Base-by-base conservation (phyloP, 495 filamentous ascomycete species). In the Podospora conica region DNA sequence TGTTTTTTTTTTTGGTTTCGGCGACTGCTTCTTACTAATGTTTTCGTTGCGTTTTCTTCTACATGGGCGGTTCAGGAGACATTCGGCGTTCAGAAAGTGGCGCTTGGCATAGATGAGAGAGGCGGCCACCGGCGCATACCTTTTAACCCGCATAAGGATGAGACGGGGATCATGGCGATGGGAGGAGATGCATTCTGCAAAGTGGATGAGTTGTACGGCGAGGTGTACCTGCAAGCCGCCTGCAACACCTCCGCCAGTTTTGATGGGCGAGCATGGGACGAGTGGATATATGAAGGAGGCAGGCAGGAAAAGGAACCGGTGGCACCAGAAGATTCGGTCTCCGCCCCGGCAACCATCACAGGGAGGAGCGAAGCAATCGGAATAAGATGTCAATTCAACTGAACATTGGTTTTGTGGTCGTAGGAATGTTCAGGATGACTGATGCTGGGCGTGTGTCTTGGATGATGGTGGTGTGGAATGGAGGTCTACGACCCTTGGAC, bases 71-170 rank as follows among this genome's bases (percentile, higher is more conserved):
- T 28, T 63, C 61, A 31, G 67, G 61, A 31, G 57, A 66, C 65
- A 63, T 60, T 62, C 27, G 69, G 69, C 69, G 69, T 71, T 71
- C 29, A 24, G 7, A 31, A 64, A 40, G 54, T n/a, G 55, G 63
- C 63, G 40, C 48, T 31, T 65, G 68, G 64, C 61, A 72, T 72
- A 72, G 70, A 72, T 65, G 70, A 68, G 61, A 69, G 60, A 72
- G 64, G 58, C 63, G 60, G 63, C 65, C 61, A 66, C 65, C 58
- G 70, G 68, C 70, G 61, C 61, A 68, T 61, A 60, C 65, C 48
- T 55, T 53, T 48, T 61, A 20, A n/a, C 25, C 25, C 24, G 40
- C 40, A 33, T 53, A 33, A 23, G 24, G 18, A 8, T 22, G 18
- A 12, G 31, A 33, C 21, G 56, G 58, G 63, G 55, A 53, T 59